Percentiles rank a stretch among this genome's conserved stretches.
Evolutionary conservation across 768 basidiomycete genomes (phyloP).

Genomic region (Cystofilobasidium macerans): DNA sequence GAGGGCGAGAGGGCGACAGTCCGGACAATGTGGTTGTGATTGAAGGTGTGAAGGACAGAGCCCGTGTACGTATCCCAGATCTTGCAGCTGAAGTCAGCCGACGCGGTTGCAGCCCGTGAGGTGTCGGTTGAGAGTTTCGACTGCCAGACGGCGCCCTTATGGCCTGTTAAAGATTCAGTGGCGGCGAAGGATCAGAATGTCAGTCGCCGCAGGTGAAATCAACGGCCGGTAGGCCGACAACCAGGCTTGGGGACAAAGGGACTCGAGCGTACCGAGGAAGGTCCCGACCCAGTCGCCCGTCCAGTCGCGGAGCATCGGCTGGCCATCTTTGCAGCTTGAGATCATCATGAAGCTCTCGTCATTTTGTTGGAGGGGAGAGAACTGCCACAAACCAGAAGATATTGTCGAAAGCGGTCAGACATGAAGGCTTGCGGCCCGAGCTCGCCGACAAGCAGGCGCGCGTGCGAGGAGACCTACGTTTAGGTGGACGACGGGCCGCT

Average conservation of each 20-base stretch:
- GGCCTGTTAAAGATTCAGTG: conserved; percentile 40
- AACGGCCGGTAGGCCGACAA: too few species aligned
- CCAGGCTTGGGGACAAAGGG: too few species aligned
- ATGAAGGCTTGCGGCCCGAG: neutral
- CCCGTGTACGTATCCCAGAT: conserved; percentile 93
- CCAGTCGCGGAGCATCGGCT: conserved; percentile 49
- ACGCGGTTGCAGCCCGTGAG: conserved; percentile 77
- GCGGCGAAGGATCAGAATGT: conserved; percentile 56
- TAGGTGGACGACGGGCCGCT: conserved; percentile 66
- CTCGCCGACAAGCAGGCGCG: neutral
- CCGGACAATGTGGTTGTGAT: conserved; percentile 96
- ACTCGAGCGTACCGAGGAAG: conserved; percentile 38
- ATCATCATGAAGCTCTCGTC: conserved; percentile 81
- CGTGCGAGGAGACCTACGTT: conserved; percentile 41
- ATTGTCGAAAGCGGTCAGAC: too few species aligned
- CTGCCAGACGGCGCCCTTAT: conserved; percentile 87
- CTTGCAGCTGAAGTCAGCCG: conserved; percentile 88
- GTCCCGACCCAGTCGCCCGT: conserved; percentile 77
- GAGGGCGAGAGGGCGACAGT: conserved; percentile 73
- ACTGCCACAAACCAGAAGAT: neutral
- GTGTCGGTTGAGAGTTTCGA: conserved; percentile 79
- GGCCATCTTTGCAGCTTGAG: conserved; percentile 94
- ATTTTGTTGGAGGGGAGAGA: conserved; percentile 49
- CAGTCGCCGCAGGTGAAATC: neutral
- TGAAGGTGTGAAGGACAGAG: conserved; percentile 79